phyloP scores from a whole-genome alignment of 108 stramenopile species.

The Skeletonema potamos region DNA sequence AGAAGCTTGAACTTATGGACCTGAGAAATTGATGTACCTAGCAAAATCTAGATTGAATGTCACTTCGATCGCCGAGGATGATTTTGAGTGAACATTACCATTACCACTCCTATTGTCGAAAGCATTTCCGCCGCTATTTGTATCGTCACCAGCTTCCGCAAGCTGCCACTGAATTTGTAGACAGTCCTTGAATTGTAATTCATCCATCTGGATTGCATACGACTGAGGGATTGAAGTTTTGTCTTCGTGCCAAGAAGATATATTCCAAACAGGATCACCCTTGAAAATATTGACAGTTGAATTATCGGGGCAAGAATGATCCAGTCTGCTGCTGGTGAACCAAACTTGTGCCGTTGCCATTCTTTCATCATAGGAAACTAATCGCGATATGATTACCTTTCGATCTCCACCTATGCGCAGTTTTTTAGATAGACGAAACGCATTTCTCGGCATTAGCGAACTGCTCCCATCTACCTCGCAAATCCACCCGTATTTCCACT shows the following conservation, averaged over 20 bases:
- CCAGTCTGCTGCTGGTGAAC: background rate
- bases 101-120: background rate
- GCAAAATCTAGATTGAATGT: too few species aligned
- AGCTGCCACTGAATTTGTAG: too few species aligned
- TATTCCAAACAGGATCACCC: slow-evolving; percentile 14
- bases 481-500: slow-evolving; percentile 19
- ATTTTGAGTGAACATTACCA: background rate
- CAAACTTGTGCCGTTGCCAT: slow-evolving; percentile 19
- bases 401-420: background rate
- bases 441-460: background rate
- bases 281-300: slow-evolving; percentile 2
- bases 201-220: background rate
- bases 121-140: background rate
- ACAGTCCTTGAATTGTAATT: background rate
- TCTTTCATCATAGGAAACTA: slow-evolving; percentile 12
- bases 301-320: background rate
- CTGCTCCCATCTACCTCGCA: background rate
- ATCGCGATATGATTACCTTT: slow-evolving; percentile 1
- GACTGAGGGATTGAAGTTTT: slow-evolving; percentile 5
- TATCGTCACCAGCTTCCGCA: background rate
- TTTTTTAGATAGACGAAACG: background rate
- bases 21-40: background rate
- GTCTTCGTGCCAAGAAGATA: background rate
- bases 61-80: background rate
- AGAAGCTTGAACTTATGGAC: slow-evolving; percentile 15